Conservation (phyloP, 192 early-diverging fungal genomes). For the Thamnidium elegans region DNA sequence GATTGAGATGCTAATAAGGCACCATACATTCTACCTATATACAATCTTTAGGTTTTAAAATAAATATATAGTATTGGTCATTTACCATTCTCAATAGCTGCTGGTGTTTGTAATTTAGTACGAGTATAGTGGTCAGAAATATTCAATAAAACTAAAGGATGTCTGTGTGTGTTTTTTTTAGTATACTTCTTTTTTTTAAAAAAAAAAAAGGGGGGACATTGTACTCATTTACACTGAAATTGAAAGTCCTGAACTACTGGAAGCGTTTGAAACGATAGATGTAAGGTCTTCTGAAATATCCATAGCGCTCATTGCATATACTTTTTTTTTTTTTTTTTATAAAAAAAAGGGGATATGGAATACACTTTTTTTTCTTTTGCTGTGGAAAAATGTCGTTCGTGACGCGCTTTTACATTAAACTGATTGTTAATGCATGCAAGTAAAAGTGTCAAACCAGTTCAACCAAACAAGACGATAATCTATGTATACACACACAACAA, state of each 20-base stretch:
- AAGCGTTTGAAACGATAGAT: constrained; percentile 44
- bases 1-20: constrained; percentile 72
- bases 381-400: no score
- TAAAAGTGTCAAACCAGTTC: no score
- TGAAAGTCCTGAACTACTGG: constrained; percentile 55
- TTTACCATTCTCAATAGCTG: constrained; percentile 13
- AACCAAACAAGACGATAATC: no score
- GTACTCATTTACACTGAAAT: constrained; percentile 43
- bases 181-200: background rate
- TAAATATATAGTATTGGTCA: background rate
- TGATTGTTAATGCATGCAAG: no score
- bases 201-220: background rate
- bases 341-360: no score
- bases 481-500: no score
- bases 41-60: no score
- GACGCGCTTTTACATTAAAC: no score
- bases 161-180: constrained; percentile 46
- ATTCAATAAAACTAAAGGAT: constrained; percentile 85
- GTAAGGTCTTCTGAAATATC: constrained; percentile 21
- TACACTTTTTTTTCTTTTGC: no score
- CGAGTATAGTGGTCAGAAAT: constrained; percentile 87
- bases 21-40: constrained; percentile 54
- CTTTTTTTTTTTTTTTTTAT: no score
- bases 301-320: constrained; percentile 21
- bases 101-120: constrained; percentile 56